Conservation (phyloP, 148 eudicot species). For the Rhododendron kiyosumense region DNA sequence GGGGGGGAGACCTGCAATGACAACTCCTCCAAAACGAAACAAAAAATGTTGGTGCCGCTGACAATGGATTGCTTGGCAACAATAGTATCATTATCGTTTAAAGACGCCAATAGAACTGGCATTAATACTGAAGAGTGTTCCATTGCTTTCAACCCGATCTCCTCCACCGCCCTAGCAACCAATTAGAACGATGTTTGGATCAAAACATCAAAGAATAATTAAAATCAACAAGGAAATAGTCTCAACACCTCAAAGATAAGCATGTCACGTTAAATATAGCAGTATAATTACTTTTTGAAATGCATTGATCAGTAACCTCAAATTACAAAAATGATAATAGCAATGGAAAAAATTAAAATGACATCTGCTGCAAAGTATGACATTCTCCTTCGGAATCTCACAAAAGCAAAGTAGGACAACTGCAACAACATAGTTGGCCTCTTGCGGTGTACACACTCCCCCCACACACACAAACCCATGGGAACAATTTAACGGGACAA, state of each 20-base stretch:
- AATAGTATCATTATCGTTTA: conserved; percentile 49
- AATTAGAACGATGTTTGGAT: not conserved
- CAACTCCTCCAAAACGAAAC: conserved; percentile 59
- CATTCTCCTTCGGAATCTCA: not conserved
- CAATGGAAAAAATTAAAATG: not conserved
- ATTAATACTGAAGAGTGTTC: conserved; percentile 54
- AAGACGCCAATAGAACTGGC: conserved; percentile 46
- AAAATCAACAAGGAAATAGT: not conserved
- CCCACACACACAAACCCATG: not conserved
- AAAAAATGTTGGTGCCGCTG: conserved; percentile 58
- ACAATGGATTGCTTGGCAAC: conserved; percentile 64
- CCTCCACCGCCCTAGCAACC: conserved; percentile 62
- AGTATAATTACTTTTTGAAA: not conserved
- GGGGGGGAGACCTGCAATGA: conserved; percentile 59
- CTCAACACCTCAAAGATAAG: not conserved
- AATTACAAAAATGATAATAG: not conserved
- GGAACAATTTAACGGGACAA: not conserved
- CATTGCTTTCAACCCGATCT: conserved; percentile 50
- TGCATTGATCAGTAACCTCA: not conserved
- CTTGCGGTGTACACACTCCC: not conserved
- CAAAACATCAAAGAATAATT: not conserved
- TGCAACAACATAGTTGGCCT: not conserved
- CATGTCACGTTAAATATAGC: not conserved
- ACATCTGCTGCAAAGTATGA: not conserved
- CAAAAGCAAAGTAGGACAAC: not conserved